phyloP scores from a whole-genome alignment of 2,329 filamentous ascomycete species.

The Zymoseptoria ardabiliae region DNA sequence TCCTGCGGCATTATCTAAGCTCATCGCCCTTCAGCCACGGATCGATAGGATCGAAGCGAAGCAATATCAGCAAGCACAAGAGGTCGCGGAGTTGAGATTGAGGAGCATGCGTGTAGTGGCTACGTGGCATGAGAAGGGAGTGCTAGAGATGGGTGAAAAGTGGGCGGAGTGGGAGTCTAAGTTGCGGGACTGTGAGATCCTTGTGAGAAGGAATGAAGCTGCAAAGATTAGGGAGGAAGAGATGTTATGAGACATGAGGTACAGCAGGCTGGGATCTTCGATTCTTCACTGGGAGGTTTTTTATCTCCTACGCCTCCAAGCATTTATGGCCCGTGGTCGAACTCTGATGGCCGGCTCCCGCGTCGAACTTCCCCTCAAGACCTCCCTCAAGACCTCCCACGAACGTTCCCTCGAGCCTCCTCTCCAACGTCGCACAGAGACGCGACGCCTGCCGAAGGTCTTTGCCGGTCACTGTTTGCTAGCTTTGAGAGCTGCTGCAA shows the following conservation, averaged over 20 bases:
- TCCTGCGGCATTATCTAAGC: slow-evolving; percentile 40
- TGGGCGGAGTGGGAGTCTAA: slow-evolving; percentile 66
- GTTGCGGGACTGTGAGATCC: slow-evolving; percentile 57
- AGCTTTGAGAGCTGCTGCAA: background rate
- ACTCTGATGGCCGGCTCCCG: background rate
- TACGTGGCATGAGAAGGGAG: slow-evolving; percentile 64
- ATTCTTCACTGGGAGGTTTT: background rate
- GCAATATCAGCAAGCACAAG: slow-evolving; percentile 54
- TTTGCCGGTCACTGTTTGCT: background rate
- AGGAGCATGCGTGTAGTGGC: slow-evolving; percentile 50
- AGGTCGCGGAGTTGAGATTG: slow-evolving; percentile 56
- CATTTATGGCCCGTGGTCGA: background rate
- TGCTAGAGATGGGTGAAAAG: slow-evolving; percentile 60
- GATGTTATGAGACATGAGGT: slow-evolving; percentile 17
- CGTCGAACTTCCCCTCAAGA: background rate
- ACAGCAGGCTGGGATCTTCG: background rate
- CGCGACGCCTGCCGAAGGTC: background rate
- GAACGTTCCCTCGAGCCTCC: background rate
- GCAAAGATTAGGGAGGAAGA: slow-evolving; percentile 48
- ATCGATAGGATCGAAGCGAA: slow-evolving; percentile 55
- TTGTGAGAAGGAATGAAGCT: slow-evolving; percentile 56
- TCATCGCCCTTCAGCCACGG: slow-evolving; percentile 53
- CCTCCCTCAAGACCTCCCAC: background rate
- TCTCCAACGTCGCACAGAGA: background rate
- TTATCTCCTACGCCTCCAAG: background rate